Evolutionary conservation across 2,329 filamentous ascomycete species (phyloP), one percentile per base, ranked within the genome.

Genomic region (Ophiocordyceps camponoti-floridani): DNA sequence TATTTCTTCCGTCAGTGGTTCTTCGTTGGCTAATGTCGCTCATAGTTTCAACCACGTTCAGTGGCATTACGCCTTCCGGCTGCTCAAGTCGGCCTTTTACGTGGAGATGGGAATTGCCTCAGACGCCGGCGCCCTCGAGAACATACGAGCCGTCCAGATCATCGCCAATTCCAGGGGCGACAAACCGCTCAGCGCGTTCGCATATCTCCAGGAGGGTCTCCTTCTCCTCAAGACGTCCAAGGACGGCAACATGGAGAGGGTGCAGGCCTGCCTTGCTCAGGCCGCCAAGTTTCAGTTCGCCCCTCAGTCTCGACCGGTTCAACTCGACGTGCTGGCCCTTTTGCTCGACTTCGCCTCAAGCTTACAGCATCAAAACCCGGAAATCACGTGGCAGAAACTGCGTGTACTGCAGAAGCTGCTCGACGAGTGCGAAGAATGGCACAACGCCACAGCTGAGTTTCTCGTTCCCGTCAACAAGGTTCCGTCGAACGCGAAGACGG

Each of bases 1-100:
- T 9, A 2, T 4, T 18, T 13, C 12, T 3, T 27, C 35, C 10
- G 8, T 8, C 14, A 9, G 16, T 19, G n/a, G 35, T 4, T 18
- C 35, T 3, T 18, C 10, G 10, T 38, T 11, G 13, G 16, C 35
- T 38, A 16, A 38, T 18, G 35, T 19, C 11, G 19, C 11, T 7
- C 13, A 27, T 47, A 75, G 67, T 33, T 79, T 77, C 53, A 76
- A 79, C 55, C 79, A 83, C 52, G 65, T 72, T 9, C 72, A 77
- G 43, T 89, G 84, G 84, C 70, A 80, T 14, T 89, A 88, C 56
- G 80, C 79, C 0, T 82, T 88, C 53, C 77, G 82, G 8, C 77
- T 89, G 41, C 62, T 88, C 13, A 82, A 84, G 50, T 75, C 80
- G 0, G 76, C 80, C 0, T 72, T 87, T 41, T 75, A 81, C 47